Conservation (phyloP, 2,329 filamentous ascomycete genomes). For the Neoscytalidium dimidiatum region DNA sequence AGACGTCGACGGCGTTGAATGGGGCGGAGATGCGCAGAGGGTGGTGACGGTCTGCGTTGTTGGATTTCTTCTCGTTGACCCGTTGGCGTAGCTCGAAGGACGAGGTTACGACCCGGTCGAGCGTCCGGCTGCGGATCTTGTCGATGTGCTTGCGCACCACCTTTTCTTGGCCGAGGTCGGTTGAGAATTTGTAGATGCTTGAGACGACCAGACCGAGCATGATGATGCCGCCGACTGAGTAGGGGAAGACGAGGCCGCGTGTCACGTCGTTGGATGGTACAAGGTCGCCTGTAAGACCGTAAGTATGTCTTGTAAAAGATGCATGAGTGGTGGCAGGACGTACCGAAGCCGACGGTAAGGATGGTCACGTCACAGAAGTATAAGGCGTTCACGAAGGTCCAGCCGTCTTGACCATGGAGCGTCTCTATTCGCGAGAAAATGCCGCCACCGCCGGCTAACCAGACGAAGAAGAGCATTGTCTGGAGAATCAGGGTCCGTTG, state of each 20-base stretch:
- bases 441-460: conserved; percentile 74
- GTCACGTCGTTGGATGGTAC: conserved; percentile 58
- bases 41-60: neutral
- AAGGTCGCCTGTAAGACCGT: conserved; percentile 48
- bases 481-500: conserved; percentile 90
- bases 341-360: conserved; percentile 40
- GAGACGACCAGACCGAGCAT: conserved; percentile 82
- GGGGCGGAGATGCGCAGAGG: conserved; percentile 25
- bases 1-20: conserved; percentile 22
- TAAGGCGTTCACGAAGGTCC: conserved; percentile 72
- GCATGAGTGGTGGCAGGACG: neutral
- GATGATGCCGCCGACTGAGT: conserved; percentile 79
- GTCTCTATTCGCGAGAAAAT: conserved; percentile 71
- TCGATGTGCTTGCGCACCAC: conserved; percentile 62
- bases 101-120: conserved; percentile 56
- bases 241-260: conserved; percentile 77
- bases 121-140: conserved; percentile 54
- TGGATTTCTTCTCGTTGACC: conserved; percentile 19
- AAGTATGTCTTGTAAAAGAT: neutral
- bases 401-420: conserved; percentile 47
- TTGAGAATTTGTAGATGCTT: conserved; percentile 70
- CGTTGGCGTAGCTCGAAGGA: conserved; percentile 51
- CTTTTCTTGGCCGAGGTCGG: conserved; percentile 62
- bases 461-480: conserved; percentile 81
- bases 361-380: conserved; percentile 49